These are phyloP conservation scores for Xylaria multiplex DNA, from an alignment of 2,329 filamentous ascomycete species.

Conservation along the genomic window DNA sequence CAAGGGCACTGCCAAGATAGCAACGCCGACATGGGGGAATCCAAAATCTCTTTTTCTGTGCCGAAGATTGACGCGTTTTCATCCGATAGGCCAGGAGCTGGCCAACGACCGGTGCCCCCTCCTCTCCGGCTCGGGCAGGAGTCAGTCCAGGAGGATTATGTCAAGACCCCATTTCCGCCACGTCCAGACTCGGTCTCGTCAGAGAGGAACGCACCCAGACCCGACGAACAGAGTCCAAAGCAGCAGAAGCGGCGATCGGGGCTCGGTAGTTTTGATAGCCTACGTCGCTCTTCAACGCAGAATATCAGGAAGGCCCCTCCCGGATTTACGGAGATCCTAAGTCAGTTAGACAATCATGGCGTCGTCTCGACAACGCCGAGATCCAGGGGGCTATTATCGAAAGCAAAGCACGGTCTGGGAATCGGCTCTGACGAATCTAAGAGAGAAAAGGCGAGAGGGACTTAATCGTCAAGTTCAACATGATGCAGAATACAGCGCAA, in stretches of 20 bases:
- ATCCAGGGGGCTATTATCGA: slow-evolving; percentile 42
- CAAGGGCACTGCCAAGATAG: neutral
- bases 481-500: slow-evolving; percentile 11
- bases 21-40: neutral
- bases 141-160: slow-evolving; percentile 35
- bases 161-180: slow-evolving; percentile 43
- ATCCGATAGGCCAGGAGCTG: slow-evolving; percentile 31
- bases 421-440: slow-evolving; percentile 39
- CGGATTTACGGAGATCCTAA: slow-evolving; percentile 31
- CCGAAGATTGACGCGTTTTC: slow-evolving; percentile 35
- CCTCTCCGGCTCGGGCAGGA: slow-evolving; percentile 42
- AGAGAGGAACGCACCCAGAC: slow-evolving; percentile 26
- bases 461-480: slow-evolving; percentile 40
- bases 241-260: slow-evolving; percentile 38
- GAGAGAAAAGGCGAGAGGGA: slow-evolving; percentile 42
- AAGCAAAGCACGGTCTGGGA: slow-evolving; percentile 42
- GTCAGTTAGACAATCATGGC: slow-evolving; percentile 31
- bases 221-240: slow-evolving; percentile 20
- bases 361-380: slow-evolving; percentile 33
- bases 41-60: slow-evolving; percentile 37
- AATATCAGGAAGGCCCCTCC: slow-evolving; percentile 25
- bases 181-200: slow-evolving; percentile 19
- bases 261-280: slow-evolving; percentile 29
- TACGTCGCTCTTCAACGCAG: slow-evolving; percentile 21
- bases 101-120: slow-evolving; percentile 33